Base-by-base conservation (phyloP, 2,329 filamentous ascomycete genomes). In the Neoascochyta sp. region DNA sequence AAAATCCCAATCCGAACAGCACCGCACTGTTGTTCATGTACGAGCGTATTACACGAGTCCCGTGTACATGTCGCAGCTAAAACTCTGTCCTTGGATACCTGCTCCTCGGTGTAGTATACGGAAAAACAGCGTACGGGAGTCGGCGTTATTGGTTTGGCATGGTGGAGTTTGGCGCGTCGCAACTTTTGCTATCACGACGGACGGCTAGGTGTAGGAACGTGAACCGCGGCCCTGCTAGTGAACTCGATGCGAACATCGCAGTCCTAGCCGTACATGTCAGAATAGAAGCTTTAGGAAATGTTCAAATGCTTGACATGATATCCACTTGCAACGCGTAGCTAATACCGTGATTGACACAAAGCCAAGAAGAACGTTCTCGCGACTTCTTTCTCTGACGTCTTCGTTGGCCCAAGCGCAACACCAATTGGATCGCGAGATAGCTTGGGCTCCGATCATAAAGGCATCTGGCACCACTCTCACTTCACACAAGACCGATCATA, bases 291-390 rank as follows among this genome's bases (percentile, higher is more conserved):
- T 26, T 22, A 32, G 27, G 27, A 40, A 41, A 26, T 20, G 17
- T 32, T 34, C 34, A 37, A 34, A 45, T 39, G 19, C 17, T 28
- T 37, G 27, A 38, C 6, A 25, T 27, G 24, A 9, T 2, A 22
- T 36, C 12, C 9, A 13, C 20, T 21, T n/a, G 23, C 20, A 13
- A n/a, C 7, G 12, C n/a, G 16, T 15, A 15, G 29, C 29, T 23
- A 9, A 25, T 23, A 16, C 41, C 17, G 34, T 28, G 30, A 39
- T 31, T 34, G 32, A n/a, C 24, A 14, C 16, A 22, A 21, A 18
- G 26, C 43, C 32, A n/a, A 32, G 23, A 23, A 20, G 55, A 60
- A 65, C 40, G 34, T 65, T 64, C 62, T 55, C 34, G 61, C 63
- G 62, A 37, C 50, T 63, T 61, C 57, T 29, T 43, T 39, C 41